Evolutionary conservation across 2,329 filamentous ascomycete species (phyloP).

Genomic region (Diaporthe helianthi): DNA sequence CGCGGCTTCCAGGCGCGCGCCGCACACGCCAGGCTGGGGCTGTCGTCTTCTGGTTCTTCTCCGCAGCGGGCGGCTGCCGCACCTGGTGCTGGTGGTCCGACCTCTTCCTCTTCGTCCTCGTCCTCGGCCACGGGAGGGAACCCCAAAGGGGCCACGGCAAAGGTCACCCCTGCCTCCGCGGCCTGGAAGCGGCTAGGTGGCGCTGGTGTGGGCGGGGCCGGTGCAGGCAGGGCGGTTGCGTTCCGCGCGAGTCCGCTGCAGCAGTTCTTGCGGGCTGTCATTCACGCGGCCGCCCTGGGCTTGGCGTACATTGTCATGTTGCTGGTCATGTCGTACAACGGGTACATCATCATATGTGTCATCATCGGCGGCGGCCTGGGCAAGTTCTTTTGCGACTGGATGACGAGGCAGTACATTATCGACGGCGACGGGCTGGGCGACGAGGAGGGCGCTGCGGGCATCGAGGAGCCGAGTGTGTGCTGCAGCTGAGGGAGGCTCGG

Average conservation of each 20-base stretch:
- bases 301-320: conserved; percentile 54
- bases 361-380: conserved; percentile 57
- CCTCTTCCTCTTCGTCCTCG: neutral
- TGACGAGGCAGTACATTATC: conserved; percentile 52
- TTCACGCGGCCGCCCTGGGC: conserved; percentile 51
- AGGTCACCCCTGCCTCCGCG: conserved; percentile 27
- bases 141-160: conserved; percentile 33
- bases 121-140: neutral
- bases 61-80: neutral
- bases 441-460: conserved; percentile 41
- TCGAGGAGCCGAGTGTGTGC: conserved; percentile 56
- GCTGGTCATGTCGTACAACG: conserved; percentile 55
- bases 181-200: conserved; percentile 4
- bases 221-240: conserved; percentile 36
- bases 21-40: conserved; percentile 29
- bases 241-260: conserved; percentile 50
- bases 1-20: conserved; percentile 48
- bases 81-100: no score
- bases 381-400: conserved; percentile 63
- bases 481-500: conserved; percentile 49
- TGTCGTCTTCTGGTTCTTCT: neutral
- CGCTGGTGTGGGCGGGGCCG: neutral
- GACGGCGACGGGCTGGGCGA: conserved; percentile 38
- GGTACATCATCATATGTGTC: conserved; percentile 53
- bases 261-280: conserved; percentile 48